Percentiles rank a stretch among this genome's conserved stretches.
phyloP scores from a whole-genome alignment of 2,329 filamentous ascomycete genomes.

The Curvularia sp. region DNA sequence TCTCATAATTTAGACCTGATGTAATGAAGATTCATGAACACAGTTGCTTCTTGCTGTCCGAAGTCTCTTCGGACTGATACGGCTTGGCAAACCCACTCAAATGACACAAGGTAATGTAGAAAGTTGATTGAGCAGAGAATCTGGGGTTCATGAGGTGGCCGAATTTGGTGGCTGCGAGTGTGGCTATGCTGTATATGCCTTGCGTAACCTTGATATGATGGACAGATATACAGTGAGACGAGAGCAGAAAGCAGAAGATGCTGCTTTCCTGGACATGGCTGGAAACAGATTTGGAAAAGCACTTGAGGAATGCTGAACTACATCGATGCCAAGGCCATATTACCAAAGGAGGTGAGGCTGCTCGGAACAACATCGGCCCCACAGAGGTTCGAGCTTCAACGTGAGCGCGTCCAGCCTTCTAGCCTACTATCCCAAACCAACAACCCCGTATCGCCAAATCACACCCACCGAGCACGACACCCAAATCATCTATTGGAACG shows the following conservation, averaged over 20 bases:
- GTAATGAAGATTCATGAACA: neutral
- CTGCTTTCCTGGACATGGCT: neutral
- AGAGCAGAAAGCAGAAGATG: neutral
- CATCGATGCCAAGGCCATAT: neutral
- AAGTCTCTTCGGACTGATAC: neutral
- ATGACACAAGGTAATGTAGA: neutral
- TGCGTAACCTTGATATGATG: neutral
- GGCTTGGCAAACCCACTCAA: neutral
- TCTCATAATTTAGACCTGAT: neutral
- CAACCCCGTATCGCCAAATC: slow-evolving; percentile 8
- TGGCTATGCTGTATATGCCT: neutral
- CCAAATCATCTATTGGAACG: neutral
- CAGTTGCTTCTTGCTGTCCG: neutral
- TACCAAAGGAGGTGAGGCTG: slow-evolving; percentile 13
- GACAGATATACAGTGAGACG: neutral
- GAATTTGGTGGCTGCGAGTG: neutral
- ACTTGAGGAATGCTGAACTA: neutral
- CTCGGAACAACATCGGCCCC: slow-evolving; percentile 24
- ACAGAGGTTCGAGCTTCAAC: slow-evolving; percentile 25
- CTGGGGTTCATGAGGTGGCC: neutral
- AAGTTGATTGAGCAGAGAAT: neutral
- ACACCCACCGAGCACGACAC: neutral
- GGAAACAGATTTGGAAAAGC: neutral
- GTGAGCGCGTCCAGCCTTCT: slow-evolving; percentile 15
- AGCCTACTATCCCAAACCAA: slow-evolving; percentile 6